These are phyloP conservation scores for Elongisporangium senticosum DNA, from an alignment of 352 stramenopile genomes.

Conservation along the genomic window DNA sequence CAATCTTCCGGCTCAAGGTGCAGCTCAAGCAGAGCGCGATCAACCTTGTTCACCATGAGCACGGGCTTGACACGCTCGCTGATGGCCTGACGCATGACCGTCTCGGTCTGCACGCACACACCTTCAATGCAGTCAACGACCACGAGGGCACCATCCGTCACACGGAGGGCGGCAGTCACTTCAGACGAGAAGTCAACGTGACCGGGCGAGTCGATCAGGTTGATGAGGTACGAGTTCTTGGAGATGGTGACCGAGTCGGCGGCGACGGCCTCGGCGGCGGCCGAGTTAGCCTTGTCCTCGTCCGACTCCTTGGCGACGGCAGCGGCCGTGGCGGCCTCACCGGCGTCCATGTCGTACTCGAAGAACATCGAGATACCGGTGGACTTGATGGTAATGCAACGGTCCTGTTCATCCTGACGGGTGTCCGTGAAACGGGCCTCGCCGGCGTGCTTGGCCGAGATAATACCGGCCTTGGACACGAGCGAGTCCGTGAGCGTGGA, in stretches of 20 bases:
- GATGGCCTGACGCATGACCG: conserved; percentile 98
- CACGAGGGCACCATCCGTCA: conserved; percentile 98
- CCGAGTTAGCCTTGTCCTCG: conserved; percentile 28
- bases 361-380: conserved; percentile 99
- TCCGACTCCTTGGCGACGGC: conserved; percentile 51
- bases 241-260: conserved; percentile 87
- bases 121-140: conserved; percentile 99
- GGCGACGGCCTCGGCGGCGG: conserved; percentile 17
- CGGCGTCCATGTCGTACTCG: conserved; percentile 97
- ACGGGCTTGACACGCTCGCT: conserved; percentile 96
- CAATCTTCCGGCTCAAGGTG: conserved; percentile 98
- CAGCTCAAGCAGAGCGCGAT: conserved; percentile 97
- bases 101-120: conserved; percentile 99
- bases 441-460: conserved; percentile 97
- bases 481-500: conserved; percentile 98
- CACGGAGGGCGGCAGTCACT: conserved; percentile 98
- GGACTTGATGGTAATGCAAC: conserved; percentile 99
- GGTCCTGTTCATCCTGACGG: conserved; percentile 99
- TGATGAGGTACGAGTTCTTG: conserved; percentile 99
- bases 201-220: conserved; percentile 99
- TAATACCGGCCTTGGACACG: conserved; percentile 99
- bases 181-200: conserved; percentile 99
- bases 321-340: conserved; percentile 75
- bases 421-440: conserved; percentile 99
- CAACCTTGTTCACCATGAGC: conserved; percentile 99